Base-by-base conservation (phyloP, 2,329 filamentous ascomycete species). In the Neofusicoccum kwambonambiense region DNA sequence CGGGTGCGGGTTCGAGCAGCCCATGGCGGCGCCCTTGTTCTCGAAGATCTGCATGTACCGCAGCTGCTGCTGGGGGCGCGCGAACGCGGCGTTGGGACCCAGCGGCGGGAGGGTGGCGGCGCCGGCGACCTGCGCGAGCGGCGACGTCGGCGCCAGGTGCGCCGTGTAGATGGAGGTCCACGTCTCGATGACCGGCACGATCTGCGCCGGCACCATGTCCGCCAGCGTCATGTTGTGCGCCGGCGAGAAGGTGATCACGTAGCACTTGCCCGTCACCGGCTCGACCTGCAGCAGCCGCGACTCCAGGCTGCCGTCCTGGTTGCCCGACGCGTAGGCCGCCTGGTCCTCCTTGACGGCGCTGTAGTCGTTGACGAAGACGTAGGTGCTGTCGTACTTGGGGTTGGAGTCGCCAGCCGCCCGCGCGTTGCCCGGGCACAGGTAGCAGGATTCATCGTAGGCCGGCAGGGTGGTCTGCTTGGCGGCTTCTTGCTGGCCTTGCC, bases 41-140 rank as follows among this genome's bases (percentile, higher is more conserved):
- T 99, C 95, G 68, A 99, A 99, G 69, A 99, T 98, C 76, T 99
- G 95, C 93, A 99, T 97, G 80, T 96, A 98, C 62, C 90, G 87
- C 72, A 96, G 92, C 78, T 96, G 92, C 62, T 90, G 86, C 60
- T 84, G 87, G 4, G 92, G 89, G 34, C 80, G 79, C 7, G 79
- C 74, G 9, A 77, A 67, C 56, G 73, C 73, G 22, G 79, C 76
- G 8, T 47, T 27, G 9, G 81, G 77, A 22, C 80, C 78, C 42
- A 80, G 75, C 8, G 83, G 80, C 6, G 82, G 77, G 42, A 85
- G 72, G 6, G 80, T 80, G 8, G 80, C 82, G 4, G 80, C 76
- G 31, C 69, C 69, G 15, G 83, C 80, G 47, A 80, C 73, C 62
- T 81, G 72, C 12, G 74, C 83, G 6, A 93, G 85, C 0, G 89